Conservation (phyloP, 495 filamentous ascomycete genomes). For the Trichoderma orchidacearum region DNA sequence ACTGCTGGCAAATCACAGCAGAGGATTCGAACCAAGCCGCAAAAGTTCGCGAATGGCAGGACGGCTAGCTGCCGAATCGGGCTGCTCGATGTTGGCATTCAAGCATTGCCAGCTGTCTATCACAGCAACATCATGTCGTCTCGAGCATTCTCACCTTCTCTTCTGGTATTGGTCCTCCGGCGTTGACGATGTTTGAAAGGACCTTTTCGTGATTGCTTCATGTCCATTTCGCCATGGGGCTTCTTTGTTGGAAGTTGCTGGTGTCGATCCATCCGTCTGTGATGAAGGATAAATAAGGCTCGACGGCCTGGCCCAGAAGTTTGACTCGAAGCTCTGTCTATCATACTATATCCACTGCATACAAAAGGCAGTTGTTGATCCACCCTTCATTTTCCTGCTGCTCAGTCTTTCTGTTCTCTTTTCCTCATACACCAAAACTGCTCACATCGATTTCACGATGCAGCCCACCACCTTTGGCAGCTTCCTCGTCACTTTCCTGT, state of each 20-base stretch:
- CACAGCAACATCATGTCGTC: not conserved
- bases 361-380: too few relatives aligned
- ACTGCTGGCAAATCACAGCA: not conserved
- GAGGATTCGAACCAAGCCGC: not conserved
- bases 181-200: not conserved
- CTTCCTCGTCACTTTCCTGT: not conserved
- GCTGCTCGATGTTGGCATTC: not conserved
- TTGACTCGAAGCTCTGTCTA: not conserved
- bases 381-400: too few relatives aligned
- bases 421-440: not conserved
- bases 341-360: not conserved
- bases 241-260: not conserved
- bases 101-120: not conserved
- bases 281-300: not conserved
- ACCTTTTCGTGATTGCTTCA: not conserved
- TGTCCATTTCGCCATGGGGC: not conserved
- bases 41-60: not conserved
- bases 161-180: not conserved
- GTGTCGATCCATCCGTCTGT: not conserved
- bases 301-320: not conserved
- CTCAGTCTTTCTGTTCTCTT: not conserved
- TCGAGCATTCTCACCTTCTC: not conserved
- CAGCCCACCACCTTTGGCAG: not conserved
- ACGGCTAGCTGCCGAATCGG: not conserved
- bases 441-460: not conserved